phyloP scores from a whole-genome alignment of 768 basidiomycete genomes.

The Lepiota brunneoincarnata region DNA sequence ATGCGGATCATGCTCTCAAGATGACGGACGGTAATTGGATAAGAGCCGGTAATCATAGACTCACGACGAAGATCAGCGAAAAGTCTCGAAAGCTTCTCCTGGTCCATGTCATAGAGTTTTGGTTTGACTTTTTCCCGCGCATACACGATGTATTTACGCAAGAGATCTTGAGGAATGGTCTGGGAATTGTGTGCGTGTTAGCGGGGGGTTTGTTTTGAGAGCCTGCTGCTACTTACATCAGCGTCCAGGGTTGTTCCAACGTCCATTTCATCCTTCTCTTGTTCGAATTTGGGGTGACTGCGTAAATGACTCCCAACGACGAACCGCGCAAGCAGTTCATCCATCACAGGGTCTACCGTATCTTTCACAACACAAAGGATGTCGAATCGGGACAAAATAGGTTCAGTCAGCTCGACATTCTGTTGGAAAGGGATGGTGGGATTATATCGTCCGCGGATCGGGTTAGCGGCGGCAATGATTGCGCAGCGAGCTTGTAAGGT shows the following conservation, averaged over 20 bases:
- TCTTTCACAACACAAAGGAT: constrained; percentile 98
- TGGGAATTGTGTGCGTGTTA: constrained; percentile 27
- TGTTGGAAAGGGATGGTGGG: constrained; percentile 98
- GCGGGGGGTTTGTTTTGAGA: constrained; percentile 6
- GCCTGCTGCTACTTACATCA: constrained; percentile 60
- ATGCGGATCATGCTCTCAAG: constrained; percentile 99
- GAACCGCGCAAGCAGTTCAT: constrained; percentile 93
- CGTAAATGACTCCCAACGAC: constrained; percentile 97
- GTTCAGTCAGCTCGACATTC: constrained; percentile 98
- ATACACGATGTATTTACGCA: constrained; percentile 99
- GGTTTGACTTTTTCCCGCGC: constrained; percentile 91
- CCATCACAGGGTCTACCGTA: constrained; percentile 93
- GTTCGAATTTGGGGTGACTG: constrained; percentile 91
- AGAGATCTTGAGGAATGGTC: constrained; percentile 95
- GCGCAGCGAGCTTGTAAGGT: constrained; percentile 96
- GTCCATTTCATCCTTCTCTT: constrained; percentile 86
- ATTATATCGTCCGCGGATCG: constrained; percentile 95
- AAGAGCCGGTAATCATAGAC: constrained; percentile 96
- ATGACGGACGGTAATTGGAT: constrained; percentile 97
- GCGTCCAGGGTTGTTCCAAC: constrained; percentile 88
- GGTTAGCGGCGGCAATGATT: constrained; percentile 97
- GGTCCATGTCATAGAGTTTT: constrained; percentile 92
- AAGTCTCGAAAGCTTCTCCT: constrained; percentile 90
- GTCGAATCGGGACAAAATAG: constrained; percentile 97
- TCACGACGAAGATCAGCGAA: constrained; percentile 96